Conservation (phyloP, 352 stramenopile species). For the Globisporangium nunn region DNA sequence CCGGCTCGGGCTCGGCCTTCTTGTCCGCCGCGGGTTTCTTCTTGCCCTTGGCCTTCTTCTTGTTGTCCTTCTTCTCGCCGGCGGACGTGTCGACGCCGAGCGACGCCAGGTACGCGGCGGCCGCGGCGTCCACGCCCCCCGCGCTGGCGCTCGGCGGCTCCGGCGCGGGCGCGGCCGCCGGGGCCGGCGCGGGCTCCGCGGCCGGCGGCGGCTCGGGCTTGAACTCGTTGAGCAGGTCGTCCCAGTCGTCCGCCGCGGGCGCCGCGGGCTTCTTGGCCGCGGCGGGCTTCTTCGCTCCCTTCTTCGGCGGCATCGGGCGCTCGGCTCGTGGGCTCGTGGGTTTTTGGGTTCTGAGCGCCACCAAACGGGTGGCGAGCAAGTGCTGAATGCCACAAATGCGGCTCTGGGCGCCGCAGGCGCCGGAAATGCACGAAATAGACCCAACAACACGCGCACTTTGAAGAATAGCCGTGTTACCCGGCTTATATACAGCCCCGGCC, state of each 20-base stretch:
- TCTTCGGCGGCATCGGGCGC: conserved; percentile 66
- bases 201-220: conserved; percentile 14
- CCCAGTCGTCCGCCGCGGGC: conserved; percentile 42
- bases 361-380: not conserved
- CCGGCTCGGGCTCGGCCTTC: conserved; percentile 27
- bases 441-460: not conserved
- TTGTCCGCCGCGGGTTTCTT: conserved; percentile 45
- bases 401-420: not conserved
- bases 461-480: not conserved
- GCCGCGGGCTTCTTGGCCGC: conserved; percentile 36
- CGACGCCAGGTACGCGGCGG: conserved; percentile 68
- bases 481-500: no score
- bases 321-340: not conserved
- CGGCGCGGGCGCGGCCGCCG: not conserved
- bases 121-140: conserved; percentile 55
- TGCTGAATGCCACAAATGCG: not conserved
- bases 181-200: conserved; percentile 7
- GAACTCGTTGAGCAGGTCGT: conserved; percentile 76
- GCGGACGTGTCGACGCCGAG: conserved; percentile 55
- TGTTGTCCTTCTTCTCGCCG: conserved; percentile 55
- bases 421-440: not conserved
- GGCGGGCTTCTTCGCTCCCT: conserved; percentile 59
- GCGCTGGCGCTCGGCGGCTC: not conserved
- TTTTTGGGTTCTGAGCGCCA: not conserved
- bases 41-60: conserved; percentile 86